Base-by-base conservation (phyloP, 208 protist genomes). In the Crithidia mellificae region DNA sequence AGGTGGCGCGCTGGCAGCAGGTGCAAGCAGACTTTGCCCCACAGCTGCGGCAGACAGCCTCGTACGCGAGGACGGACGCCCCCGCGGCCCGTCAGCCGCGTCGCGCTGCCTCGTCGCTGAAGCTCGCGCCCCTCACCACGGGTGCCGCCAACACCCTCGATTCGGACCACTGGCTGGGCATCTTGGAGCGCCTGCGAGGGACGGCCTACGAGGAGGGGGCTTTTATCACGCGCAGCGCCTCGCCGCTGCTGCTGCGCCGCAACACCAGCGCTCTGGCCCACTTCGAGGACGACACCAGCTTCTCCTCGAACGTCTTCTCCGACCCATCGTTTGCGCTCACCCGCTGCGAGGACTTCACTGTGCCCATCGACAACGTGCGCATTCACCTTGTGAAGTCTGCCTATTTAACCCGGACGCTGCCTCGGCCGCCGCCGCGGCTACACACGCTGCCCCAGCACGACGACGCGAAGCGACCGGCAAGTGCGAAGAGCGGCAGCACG, bases 251-350 rank as follows among this genome's bases (percentile, higher is more conserved):
- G 20, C 22, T 44, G 32, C 59, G 20, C 15, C 44, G 59, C 59
- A 44, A 25, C 3, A 46, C 59, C 32, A 55, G 46, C 29, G 22
- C 46, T 2, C 1, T 65, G 6, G 22, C 22, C 20, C 8, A 20
- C 32, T 65, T 55, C 47, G 59, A 46, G 2, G 46, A 65, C 47
- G 46, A 32, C 46, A 53, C 43, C 17, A 65, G 59, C 47, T 34
- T 55, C 32, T 65, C 59, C 12, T 65, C 59, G 11, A 55, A 65
- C 46, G 47, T 55, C 59, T 65, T 65, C 59, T 65, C 59, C 32
- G 29, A 65, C 46, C 59, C 59, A 2, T 65, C 59, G 14, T 65
- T 65, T 34, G 46, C 43, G n/a, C 29, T 11, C 4, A 14, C 34
- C 6, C 30, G 30, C 29, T 25, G 46, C 32, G 59, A 65, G 17